phyloP scores from a whole-genome alignment of 2,329 filamentous ascomycete genomes.

The Ophiocordyceps robertsii region DNA sequence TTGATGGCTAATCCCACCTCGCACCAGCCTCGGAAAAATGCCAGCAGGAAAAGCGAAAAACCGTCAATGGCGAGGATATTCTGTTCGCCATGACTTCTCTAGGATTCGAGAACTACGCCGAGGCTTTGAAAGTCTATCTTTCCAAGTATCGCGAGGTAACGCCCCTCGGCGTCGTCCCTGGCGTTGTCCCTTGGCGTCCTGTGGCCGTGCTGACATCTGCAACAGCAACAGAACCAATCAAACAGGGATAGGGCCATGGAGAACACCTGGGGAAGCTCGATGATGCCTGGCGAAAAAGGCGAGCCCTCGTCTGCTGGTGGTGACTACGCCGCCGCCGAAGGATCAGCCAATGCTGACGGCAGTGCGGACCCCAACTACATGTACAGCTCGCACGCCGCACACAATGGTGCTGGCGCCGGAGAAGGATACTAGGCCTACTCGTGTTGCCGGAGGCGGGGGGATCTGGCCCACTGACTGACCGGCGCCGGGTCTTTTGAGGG shows the following conservation, averaged over 20 bases:
- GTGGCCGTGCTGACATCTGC: constrained; percentile 3
- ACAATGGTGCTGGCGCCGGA: constrained; percentile 41
- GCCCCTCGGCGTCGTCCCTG: background rate
- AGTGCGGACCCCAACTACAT: constrained; percentile 32
- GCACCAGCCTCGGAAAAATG: constrained; percentile 88
- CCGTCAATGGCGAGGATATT: constrained; percentile 97
- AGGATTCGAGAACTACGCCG: constrained; percentile 96
- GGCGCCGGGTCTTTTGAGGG: too few species aligned
- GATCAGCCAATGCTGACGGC: constrained; percentile 24
- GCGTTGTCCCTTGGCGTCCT: background rate
- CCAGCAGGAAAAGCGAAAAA: constrained; percentile 98
- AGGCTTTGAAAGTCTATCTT: constrained; percentile 95
- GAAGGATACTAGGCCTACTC: constrained; percentile 32
- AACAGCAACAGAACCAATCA: constrained; percentile 27
- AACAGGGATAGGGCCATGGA: constrained; percentile 26
- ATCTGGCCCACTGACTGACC: background rate
- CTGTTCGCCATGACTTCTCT: constrained; percentile 98
- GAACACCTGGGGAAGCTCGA: constrained; percentile 16
- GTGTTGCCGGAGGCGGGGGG: background rate
- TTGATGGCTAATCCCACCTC: background rate
- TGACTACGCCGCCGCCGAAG: constrained; percentile 31
- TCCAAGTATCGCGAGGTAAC: constrained; percentile 89
- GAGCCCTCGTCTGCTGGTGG: constrained; percentile 14
- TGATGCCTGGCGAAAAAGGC: constrained; percentile 19
- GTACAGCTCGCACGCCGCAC: constrained; percentile 38